Evolutionary conservation across 2,329 filamentous ascomycete species (phyloP), one percentile per base, ranked within the genome.

Genomic region (Decorospora gaudefroyi): DNA sequence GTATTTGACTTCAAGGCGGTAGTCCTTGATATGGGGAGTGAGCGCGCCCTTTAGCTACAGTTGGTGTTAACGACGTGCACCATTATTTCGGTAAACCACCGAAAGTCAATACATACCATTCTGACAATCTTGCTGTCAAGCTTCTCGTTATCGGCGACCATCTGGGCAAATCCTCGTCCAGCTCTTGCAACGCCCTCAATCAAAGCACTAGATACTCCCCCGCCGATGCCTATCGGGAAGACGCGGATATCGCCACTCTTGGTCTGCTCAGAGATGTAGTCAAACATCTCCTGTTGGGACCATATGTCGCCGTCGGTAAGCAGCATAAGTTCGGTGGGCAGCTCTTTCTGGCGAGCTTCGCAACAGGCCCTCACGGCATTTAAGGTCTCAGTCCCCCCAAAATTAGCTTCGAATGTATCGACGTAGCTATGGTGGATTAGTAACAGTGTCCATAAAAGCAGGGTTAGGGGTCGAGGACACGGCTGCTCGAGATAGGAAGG

Each of bases 231-330:
- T 11, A 46, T 31, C 18, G 37, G 37, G 9, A 46, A 46, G n/a
- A 46, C 31, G 10, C 43, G 43, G 3, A 46, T 32, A 3, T 32
- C 12, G 4, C 37, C 31, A 7, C 8, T 42, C 12, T 35, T 22
- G 2, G 37, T 42, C 15, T 36, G 13, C 12, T 16, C 10, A 16
- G 16, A 30, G 7, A 46, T 1, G 12, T 35, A 35, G 4, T 27
- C 16, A 17, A 46, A 42, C 13, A 46, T n/a, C n/a, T 31, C 7
- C 3, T 36, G 10, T 26, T 42, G 37, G 7, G 12, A 10, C 42
- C 29, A 46, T 11, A 42, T 46, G n/a, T 46, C 37, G 11, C 42
- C 42, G 13, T 46, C 37, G 3, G 37, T 46, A 4, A 46, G 42
- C 13, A 46, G 26, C 26, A 46, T 35, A 8, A 46, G 15, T 16